Base-by-base conservation (phyloP, 2,329 filamentous ascomycete species). In the Mycocentrospora acerina region DNA sequence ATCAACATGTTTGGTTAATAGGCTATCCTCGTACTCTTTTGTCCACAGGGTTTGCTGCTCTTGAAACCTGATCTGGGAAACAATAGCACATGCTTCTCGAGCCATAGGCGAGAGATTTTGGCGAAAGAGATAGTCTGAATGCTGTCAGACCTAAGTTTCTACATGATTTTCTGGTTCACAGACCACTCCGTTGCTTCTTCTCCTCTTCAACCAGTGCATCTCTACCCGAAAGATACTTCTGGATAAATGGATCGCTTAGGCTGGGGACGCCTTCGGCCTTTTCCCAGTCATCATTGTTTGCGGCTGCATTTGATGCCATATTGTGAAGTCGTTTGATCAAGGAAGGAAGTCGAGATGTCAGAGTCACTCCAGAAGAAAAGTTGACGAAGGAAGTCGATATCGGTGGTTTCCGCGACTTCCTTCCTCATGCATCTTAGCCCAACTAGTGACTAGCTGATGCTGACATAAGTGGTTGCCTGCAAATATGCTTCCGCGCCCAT, bases 1-100 rank as follows among this genome's bases (percentile, higher is more conserved):
- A 51, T 82, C 80, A 44, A 81, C 77, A 53, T 81, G 75, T 39
- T 80, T 71, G 48, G 79, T 77, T 3, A 84, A 82, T 3, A 89
- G 71, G 29, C 76, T 76, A 58, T 90, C 83, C 55, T 91, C 86
- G 33, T 86, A 80, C 30, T 81, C 78, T 22, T 79, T 74, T 8
- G 83, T 89, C 90, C 90, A 95, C 43, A 91, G 72, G 3, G 81
- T 83, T 35, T 77, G 73, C 57, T 83, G 80, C 70, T 97, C 91
- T 55, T 88, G 80, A 35, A 81, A 78, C 29, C 90, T 83, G 59
- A 96, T 93, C 44, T 81, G 79, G 6, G 82, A 79, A 34, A 95
- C 87, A 47, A 97, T 91, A 37, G 78, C 76, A 60, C 86, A 86
- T 19, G 93, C 91, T 60, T 83, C 80, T 44, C 76, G 75, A 4